Conservation (phyloP, 495 filamentous ascomycete genomes). For the Lineolata rhizophorae region DNA sequence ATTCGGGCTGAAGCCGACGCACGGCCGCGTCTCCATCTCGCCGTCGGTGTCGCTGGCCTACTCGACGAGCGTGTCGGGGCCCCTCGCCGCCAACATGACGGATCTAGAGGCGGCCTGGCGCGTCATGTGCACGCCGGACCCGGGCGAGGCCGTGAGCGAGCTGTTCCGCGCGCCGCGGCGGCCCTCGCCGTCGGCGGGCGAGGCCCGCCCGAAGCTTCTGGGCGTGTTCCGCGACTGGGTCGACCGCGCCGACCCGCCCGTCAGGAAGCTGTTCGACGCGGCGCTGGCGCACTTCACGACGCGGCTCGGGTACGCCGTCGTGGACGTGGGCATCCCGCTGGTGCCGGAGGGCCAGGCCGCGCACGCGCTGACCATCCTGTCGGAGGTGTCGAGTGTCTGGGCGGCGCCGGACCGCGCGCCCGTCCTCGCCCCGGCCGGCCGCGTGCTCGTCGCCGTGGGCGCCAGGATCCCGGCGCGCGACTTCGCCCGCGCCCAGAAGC, state of each 20-base stretch:
- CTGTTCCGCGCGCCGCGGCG: slow-evolving; percentile 26
- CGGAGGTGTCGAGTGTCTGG: slow-evolving; percentile 12
- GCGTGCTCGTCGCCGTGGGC: slow-evolving; percentile 44
- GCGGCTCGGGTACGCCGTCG: slow-evolving; percentile 36
- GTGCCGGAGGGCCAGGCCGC: slow-evolving; percentile 53
- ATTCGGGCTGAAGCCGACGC: slow-evolving; percentile 71
- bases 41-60: slow-evolving; percentile 39
- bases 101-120: slow-evolving; percentile 74
- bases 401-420: slow-evolving; percentile 14
- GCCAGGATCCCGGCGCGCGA: slow-evolving; percentile 41
- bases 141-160: slow-evolving; percentile 26
- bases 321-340: slow-evolving; percentile 58
- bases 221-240: slow-evolving; percentile 65
- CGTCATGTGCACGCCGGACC: slow-evolving; percentile 50
- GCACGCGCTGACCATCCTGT: slow-evolving; percentile 61
- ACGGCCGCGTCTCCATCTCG: slow-evolving; percentile 44
- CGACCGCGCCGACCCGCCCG: slow-evolving; percentile 37
- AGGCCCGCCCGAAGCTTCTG: slow-evolving; percentile 25
- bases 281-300: slow-evolving; percentile 38
- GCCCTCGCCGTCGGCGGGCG: slow-evolving; percentile 7
- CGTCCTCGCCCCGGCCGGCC: slow-evolving; percentile 45
- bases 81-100: slow-evolving; percentile 51
- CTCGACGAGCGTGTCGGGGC: slow-evolving; percentile 47
- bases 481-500: slow-evolving; percentile 49
- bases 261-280: slow-evolving; percentile 33